Percentiles rank a stretch among this genome's conserved stretches.
Conservation (phyloP, 331 rosid genomes). For the Rosa hybrid region DNA sequence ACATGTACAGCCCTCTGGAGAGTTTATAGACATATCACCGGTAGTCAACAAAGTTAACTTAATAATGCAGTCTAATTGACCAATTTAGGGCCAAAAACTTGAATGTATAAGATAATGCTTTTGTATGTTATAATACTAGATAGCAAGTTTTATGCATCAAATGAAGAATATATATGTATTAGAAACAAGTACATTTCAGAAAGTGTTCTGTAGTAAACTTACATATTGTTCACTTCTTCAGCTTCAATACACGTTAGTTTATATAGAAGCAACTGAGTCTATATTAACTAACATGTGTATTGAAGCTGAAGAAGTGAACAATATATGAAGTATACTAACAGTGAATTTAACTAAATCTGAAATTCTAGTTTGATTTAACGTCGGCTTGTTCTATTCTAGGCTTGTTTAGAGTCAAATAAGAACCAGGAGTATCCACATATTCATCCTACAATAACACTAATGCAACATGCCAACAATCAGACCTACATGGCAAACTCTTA, state of each 20-base stretch:
- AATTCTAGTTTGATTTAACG: neutral
- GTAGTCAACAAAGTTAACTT: neutral
- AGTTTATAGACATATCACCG: neutral
- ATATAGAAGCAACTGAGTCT: neutral
- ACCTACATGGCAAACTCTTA: neutral
- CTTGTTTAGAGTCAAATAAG: neutral
- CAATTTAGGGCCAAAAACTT: neutral
- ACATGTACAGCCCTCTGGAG: neutral
- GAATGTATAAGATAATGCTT: neutral
- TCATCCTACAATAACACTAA: neutral
- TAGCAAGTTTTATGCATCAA: neutral
- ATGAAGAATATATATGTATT: neutral
- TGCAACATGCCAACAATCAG: neutral
- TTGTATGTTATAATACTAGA: neutral
- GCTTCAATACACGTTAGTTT: neutral
- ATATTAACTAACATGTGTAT: neutral
- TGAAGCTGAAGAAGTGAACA: neutral
- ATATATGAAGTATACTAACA: neutral
- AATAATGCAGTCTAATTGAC: neutral
- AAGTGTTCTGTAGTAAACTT: neutral
- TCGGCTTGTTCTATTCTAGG: neutral
- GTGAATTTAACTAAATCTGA: neutral
- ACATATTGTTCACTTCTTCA: neutral
- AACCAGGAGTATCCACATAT: neutral
- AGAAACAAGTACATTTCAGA: conserved; percentile 3